These are phyloP conservation scores for Nicotiana tabacum DNA, from an alignment of 257 asterid species.

Conservation along the genomic window DNA sequence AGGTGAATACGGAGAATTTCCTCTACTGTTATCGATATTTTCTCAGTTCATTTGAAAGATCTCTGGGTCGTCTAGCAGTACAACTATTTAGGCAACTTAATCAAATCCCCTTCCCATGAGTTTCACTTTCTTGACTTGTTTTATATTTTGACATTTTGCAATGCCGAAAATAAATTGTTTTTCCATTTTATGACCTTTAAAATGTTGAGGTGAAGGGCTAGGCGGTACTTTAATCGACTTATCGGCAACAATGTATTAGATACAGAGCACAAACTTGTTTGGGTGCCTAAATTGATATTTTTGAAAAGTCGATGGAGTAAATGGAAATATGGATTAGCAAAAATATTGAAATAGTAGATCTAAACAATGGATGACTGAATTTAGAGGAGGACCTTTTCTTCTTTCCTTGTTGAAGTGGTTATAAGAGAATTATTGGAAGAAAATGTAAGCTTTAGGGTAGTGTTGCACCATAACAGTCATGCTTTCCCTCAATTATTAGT, in stretches of 20 bases:
- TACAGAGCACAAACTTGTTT: background rate
- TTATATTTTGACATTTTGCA: background rate
- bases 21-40: background rate
- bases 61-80: background rate
- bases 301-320: background rate
- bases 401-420: background rate
- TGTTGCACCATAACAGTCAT: background rate
- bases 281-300: background rate
- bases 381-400: background rate
- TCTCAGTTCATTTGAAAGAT: background rate
- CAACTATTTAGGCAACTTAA: background rate
- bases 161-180: background rate
- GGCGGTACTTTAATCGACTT: background rate
- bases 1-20: background rate
- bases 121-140: background rate
- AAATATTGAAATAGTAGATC: background rate
- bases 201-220: background rate
- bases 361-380: background rate
- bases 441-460: background rate
- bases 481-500: background rate
- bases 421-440: background rate
- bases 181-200: background rate
- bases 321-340: background rate
- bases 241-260: background rate
- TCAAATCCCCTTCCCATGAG: background rate